Evolutionary conservation across 2,329 filamentous ascomycete genomes (phyloP).

Genomic region (Cladosporium sp.): DNA sequence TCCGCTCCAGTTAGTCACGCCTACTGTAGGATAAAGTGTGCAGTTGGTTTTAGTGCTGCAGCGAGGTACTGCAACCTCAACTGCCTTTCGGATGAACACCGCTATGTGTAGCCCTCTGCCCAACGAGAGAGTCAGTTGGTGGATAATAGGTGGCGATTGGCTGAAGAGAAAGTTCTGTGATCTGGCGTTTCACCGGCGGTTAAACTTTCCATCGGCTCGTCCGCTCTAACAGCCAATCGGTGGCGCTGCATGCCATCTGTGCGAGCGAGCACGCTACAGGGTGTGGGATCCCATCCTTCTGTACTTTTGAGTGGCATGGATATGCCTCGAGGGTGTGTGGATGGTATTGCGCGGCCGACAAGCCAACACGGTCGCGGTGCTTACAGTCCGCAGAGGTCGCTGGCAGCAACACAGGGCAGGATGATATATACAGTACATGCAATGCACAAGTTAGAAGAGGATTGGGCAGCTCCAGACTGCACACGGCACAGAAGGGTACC

Average conservation of each 20-base stretch:
- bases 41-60: not conserved
- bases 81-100: not conserved
- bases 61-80: not conserved
- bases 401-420: not conserved
- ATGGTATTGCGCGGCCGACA: not conserved
- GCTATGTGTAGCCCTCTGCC: not conserved
- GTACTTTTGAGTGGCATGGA: not conserved
- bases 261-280: not conserved
- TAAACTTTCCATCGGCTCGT: not conserved
- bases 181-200: slow-evolving; percentile 5
- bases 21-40: not conserved
- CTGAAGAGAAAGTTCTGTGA: not conserved
- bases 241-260: not conserved
- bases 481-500: not conserved
- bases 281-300: not conserved
- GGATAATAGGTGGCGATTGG: not conserved
- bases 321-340: not conserved
- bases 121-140: slow-evolving; percentile 10
- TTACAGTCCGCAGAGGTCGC: slow-evolving; percentile 1
- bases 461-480: slow-evolving; percentile 1
- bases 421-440: not conserved
- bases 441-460: slow-evolving; percentile 9
- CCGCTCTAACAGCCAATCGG: slow-evolving; percentile 3
- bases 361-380: not conserved
- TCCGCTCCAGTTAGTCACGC: slow-evolving; percentile 1